phyloP scores from a whole-genome alignment of 306 rosid genomes.

The Cotoneaster glaucophyllus region DNA sequence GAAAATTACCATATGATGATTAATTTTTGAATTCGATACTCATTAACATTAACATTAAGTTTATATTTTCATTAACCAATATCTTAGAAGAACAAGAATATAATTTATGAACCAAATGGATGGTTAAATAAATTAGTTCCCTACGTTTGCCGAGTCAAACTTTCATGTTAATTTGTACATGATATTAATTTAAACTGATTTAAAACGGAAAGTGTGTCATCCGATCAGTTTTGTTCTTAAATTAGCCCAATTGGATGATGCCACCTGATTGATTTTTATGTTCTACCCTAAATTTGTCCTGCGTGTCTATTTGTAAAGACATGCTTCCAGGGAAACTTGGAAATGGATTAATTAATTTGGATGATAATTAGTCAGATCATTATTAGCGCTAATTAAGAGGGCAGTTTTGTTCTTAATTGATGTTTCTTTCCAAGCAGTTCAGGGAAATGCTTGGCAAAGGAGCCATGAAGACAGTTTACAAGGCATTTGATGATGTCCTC shows the following conservation, averaged over 20 bases:
- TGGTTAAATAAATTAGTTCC: neutral
- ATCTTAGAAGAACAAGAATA: too few species aligned
- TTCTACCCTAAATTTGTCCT: neutral
- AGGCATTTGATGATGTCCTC: slow-evolving; percentile 61
- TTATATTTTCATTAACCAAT: neutral
- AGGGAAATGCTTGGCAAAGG: slow-evolving; percentile 79
- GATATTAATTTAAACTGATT: neutral
- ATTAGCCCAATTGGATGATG: neutral
- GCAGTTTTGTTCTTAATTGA: neutral
- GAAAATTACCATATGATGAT: neutral
- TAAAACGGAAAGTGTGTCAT: neutral
- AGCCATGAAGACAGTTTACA: slow-evolving; percentile 81
- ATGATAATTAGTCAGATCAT: neutral
- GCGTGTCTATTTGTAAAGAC: neutral
- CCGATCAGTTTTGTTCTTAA: neutral
- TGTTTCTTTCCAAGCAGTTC: slow-evolving; percentile 23
- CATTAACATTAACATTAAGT: neutral
- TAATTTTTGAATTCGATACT: too few species aligned
- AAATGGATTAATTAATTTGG: neutral
- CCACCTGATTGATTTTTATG: neutral
- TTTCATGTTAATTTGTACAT: neutral
- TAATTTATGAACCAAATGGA: neutral
- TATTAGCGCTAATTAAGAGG: neutral
- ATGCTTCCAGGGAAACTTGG: neutral
- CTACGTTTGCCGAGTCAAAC: neutral